Conservation (phyloP, 768 basidiomycete genomes). For the Calocybe gangraenosa region DNA sequence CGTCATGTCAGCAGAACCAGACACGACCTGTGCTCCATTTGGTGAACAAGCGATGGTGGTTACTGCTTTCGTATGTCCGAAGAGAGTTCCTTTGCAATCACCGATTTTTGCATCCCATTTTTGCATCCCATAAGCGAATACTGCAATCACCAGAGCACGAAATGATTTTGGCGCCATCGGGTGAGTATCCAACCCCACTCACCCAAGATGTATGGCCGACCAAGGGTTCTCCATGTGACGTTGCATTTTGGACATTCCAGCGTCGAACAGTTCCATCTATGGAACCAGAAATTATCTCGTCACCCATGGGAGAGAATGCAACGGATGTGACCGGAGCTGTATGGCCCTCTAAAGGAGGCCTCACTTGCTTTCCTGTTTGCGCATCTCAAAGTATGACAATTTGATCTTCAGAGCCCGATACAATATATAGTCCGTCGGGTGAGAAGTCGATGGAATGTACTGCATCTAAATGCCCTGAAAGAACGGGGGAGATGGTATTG, state of each 20-base stretch:
- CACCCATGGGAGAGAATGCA: slow-evolving; percentile 15
- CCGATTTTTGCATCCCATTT: too few relatives aligned
- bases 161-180: background rate
- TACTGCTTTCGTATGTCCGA: too few relatives aligned
- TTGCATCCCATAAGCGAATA: background rate
- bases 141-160: background rate
- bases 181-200: background rate
- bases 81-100: too few relatives aligned
- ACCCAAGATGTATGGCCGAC: background rate
- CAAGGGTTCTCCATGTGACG: too few relatives aligned
- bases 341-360: slow-evolving; percentile 3
- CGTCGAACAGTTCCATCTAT: background rate
- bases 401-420: slow-evolving; percentile 10
- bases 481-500: background rate
- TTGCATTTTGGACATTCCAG: too few relatives aligned
- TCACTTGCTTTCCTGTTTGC: slow-evolving; percentile 5
- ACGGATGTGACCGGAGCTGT: background rate
- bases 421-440: slow-evolving; percentile 14
- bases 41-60: background rate
- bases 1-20: background rate
- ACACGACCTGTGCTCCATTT: background rate
- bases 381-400: slow-evolving; percentile 16
- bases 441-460: slow-evolving; percentile 13
- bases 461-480: background rate
- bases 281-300: slow-evolving; percentile 1